phyloP scores from a whole-genome alignment of 2,329 filamentous ascomycete species.

The Tolypocladium paradoxum region DNA sequence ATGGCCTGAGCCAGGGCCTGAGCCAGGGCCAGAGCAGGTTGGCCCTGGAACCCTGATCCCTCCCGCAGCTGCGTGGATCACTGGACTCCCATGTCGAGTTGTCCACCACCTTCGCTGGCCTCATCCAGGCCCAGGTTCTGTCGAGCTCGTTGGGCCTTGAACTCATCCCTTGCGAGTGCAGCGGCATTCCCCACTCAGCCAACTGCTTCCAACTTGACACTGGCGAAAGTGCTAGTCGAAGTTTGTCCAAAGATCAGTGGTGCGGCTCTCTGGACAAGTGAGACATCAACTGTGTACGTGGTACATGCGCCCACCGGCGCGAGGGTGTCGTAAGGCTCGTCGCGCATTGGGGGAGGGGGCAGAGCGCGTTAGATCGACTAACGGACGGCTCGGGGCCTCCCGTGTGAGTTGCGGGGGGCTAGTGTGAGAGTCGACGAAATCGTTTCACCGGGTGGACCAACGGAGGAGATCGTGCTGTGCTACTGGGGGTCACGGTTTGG shows the following conservation, averaged over 20 bases:
- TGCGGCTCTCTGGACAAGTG: not conserved
- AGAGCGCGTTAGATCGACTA: not conserved
- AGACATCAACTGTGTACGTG: not conserved
- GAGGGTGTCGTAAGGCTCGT: not conserved
- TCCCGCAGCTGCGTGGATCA: slow-evolving; percentile 4
- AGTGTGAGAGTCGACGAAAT: not conserved
- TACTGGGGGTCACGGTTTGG: not conserved
- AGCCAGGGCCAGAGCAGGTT: not conserved
- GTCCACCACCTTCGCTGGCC: not conserved
- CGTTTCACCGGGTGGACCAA: not conserved
- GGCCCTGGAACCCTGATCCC: slow-evolving; percentile 2
- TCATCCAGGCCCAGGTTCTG: no score
- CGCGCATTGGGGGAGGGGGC: not conserved
- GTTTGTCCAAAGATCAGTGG: not conserved
- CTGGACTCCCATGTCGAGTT: not conserved
- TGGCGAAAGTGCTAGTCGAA: no score
- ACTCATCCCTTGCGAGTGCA: not conserved
- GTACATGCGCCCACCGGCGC: not conserved
- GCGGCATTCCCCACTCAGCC: not conserved
- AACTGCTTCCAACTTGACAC: not conserved
- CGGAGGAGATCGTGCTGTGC: not conserved
- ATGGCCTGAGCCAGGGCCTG: not conserved
- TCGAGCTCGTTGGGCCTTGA: not conserved
- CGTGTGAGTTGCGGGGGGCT: not conserved
- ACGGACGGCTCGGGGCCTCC: not conserved